Evolutionary conservation across 345 rosid genomes (phyloP).

Genomic region (Turritis glabra): DNA sequence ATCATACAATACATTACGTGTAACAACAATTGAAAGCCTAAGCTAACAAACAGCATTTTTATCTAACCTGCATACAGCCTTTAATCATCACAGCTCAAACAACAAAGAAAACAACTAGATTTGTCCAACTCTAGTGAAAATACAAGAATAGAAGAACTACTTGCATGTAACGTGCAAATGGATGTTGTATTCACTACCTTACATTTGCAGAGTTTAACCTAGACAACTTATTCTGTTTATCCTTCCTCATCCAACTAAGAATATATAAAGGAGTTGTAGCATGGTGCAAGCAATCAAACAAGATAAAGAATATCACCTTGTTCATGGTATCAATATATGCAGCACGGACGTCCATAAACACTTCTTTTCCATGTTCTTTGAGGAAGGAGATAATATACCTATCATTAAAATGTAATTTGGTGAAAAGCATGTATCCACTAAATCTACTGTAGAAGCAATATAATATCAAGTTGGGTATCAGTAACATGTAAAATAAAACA

Average conservation of each 20-base stretch:
- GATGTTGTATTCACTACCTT: not conserved
- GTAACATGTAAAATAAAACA: slow-evolving; percentile 8
- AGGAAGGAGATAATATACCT: slow-evolving; percentile 87
- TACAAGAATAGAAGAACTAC: slow-evolving; percentile 3
- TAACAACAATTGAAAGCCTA: slow-evolving; percentile 14
- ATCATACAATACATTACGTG: slow-evolving; percentile 14
- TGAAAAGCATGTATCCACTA: slow-evolving; percentile 4
- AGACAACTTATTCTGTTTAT: not conserved
- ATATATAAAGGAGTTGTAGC: slow-evolving; percentile 1
- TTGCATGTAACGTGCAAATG: slow-evolving; percentile 10
- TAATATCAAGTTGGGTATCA: slow-evolving; percentile 18
- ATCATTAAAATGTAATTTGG: slow-evolving; percentile 22
- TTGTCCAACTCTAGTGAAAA: slow-evolving; percentile 11
- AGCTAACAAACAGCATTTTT: slow-evolving; percentile 3
- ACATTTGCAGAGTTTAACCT: not conserved
- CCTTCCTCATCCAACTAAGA: slow-evolving; percentile 3
- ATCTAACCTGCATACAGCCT: slow-evolving; percentile 24
- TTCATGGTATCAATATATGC: slow-evolving; percentile 97
- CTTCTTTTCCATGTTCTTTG: slow-evolving; percentile 93
- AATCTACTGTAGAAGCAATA: slow-evolving; percentile 3
- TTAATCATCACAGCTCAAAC: not conserved
- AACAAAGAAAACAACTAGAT: slow-evolving; percentile 20
- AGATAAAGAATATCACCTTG: slow-evolving; percentile 61
- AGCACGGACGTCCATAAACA: slow-evolving; percentile 82
- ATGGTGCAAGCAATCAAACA: not conserved